phyloP scores from a whole-genome alignment of 2,329 filamentous ascomycete genomes.

The Penicillium sclerotigenum region DNA sequence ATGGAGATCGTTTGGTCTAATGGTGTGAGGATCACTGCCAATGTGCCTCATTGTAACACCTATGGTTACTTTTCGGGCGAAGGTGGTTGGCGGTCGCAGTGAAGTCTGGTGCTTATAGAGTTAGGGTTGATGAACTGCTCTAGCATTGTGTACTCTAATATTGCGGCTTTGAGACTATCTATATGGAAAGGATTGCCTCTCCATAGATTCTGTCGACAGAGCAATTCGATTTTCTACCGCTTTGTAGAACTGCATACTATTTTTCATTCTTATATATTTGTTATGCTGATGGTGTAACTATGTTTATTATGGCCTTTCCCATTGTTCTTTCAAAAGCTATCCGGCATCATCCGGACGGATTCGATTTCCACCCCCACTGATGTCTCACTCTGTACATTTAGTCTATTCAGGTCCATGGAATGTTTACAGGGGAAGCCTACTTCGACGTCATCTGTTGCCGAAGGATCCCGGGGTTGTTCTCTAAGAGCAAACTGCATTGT shows the following conservation, averaged over 20 bases:
- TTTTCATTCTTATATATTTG: neutral
- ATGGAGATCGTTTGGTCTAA: slow-evolving; percentile 9
- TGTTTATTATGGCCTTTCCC: neutral
- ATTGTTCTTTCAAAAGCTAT: neutral
- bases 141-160: neutral
- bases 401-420: neutral
- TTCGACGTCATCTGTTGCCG: slow-evolving; percentile 5
- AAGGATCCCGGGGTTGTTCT: neutral
- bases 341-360: slow-evolving; percentile 1
- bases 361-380: neutral
- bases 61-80: slow-evolving; percentile 6
- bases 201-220: neutral
- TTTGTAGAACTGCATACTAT: neutral
- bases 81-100: slow-evolving; percentile 7
- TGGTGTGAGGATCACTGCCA: slow-evolving; percentile 8
- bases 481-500: neutral
- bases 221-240: neutral
- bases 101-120: neutral
- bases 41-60: slow-evolving; percentile 5
- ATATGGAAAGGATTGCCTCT: neutral
- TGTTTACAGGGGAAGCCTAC: neutral
- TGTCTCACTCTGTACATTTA: neutral
- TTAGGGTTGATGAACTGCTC: neutral
- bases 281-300: neutral
- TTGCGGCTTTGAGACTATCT: neutral